Conservation (phyloP, 805 yeast species). For the Millerago galiae region DNA sequence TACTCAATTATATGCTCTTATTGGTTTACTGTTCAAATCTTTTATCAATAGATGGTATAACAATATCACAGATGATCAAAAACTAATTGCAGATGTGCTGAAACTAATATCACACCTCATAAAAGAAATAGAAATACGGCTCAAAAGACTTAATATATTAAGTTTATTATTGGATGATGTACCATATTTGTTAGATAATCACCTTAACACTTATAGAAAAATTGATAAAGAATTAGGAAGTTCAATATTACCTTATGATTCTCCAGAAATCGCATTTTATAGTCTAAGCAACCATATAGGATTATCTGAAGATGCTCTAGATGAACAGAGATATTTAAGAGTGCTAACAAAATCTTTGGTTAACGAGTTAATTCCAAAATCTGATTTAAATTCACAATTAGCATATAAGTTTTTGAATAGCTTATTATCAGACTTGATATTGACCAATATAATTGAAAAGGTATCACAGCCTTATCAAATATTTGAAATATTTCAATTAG, state of each 20-base stretch:
- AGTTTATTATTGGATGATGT: constrained; percentile 38
- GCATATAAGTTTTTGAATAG: constrained; percentile 33
- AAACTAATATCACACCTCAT: constrained; percentile 34
- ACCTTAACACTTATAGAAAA: constrained; percentile 26
- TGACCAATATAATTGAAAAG: constrained; percentile 36
- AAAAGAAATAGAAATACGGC: constrained; percentile 31
- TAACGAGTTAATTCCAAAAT: constrained; percentile 32
- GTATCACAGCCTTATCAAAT: constrained; percentile 46
- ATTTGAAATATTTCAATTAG: constrained; percentile 32
- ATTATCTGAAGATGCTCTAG: constrained; percentile 20
- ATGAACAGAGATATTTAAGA: constrained; percentile 28
- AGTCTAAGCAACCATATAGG: constrained; percentile 30
- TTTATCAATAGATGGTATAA: constrained; percentile 44
- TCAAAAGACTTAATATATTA: constrained; percentile 27
- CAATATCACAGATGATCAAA: constrained; percentile 33
- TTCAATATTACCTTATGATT: constrained; percentile 26
- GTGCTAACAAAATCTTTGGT: constrained; percentile 31
- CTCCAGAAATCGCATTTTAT: constrained; percentile 30
- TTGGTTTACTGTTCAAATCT: constrained; percentile 39
- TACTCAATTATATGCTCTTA: constrained; percentile 37
- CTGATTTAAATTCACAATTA: constrained; percentile 33
- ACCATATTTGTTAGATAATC: constrained; percentile 34
- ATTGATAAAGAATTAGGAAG: constrained; percentile 25
- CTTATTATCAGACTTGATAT: constrained; percentile 35
- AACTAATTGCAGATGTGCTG: constrained; percentile 35